Base-by-base conservation (phyloP, 768 basidiomycete species). In the Piloderma croceum region DNA sequence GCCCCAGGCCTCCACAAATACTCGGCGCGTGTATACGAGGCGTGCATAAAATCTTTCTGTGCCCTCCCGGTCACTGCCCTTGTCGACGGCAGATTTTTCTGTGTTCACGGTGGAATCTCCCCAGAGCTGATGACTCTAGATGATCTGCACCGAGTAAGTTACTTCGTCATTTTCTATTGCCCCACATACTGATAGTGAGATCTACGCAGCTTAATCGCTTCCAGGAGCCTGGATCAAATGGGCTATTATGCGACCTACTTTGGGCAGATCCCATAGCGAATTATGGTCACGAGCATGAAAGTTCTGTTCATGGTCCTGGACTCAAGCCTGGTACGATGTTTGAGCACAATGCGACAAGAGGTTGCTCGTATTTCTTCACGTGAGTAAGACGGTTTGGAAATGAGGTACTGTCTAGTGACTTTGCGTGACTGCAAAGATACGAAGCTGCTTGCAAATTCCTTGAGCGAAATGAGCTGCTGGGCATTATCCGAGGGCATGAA, bases 61-160 rank as follows among this genome's bases (percentile, higher is more conserved):
- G 82, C 89, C 18, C 72, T 99, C 5, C 96, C 96, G 3, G 66
- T 99, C 24, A 76, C 91, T 0, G 96, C 90, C 6, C 69, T 98
- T 42, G 87, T 99, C 61, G 96, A 99, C 59, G 75, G 79, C 47
- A 87, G 90, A 53, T 98, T 99, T 70, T 86, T 99, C 61, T 98
- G 94, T 55, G 91, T 98, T 3, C 96, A 98, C 50, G 96, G 96
- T 2, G 96, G 96, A 3, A 73, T 99, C 25, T 91, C 89, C 0
- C 96, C 96, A 0, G 81, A 87, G 48, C 72, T 99, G 1, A 64
- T 81, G 32, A 80, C 77, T 5, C 69, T 99, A 3, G 77, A 80
- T 24, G 94, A 99, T 57, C 51, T 94, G 7, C 61, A 71, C 19
- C 60, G 60, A 18, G 89, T 90, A 40, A 38, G 74, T 67, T 18